These are phyloP conservation scores for Lathyrus sativus DNA, from an alignment of 306 rosid genomes.

Conservation along the genomic window DNA sequence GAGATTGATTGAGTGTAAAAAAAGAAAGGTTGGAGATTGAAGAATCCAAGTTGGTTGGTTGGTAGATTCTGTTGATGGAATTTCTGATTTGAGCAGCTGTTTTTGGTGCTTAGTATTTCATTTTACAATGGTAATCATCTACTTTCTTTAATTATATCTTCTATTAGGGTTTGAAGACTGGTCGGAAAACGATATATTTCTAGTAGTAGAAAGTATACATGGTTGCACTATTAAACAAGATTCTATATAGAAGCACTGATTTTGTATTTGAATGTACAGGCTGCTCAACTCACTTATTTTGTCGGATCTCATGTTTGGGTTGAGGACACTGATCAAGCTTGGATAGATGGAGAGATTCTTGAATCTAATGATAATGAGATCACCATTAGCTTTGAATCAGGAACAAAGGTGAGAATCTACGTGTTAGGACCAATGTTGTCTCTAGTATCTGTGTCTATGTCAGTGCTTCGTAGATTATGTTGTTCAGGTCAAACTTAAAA, in stretches of 20 bases:
- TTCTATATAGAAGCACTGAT: constrained; percentile 29
- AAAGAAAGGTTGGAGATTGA: constrained; percentile 32
- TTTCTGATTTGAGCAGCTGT: constrained; percentile 51
- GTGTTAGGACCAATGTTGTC: not conserved
- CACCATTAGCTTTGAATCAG: constrained; percentile 53
- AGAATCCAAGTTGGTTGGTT: constrained; percentile 34
- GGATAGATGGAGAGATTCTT: constrained; percentile 81
- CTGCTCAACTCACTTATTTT: constrained; percentile 49
- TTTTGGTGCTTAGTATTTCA: constrained; percentile 37
- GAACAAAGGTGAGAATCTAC: constrained; percentile 52
- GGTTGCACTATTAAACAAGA: not conserved
- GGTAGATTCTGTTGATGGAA: constrained; percentile 45
- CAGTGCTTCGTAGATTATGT: not conserved
- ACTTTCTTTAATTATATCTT: constrained; percentile 3
- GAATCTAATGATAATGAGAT: constrained; percentile 54
- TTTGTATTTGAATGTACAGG: constrained; percentile 55
- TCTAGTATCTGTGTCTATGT: not conserved
- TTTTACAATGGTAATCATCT: constrained; percentile 56
- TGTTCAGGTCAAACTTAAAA: not conserved
- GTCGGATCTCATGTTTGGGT: constrained; percentile 79
- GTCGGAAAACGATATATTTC: not conserved
- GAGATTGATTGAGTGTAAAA: not conserved
- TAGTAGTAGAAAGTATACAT: not conserved
- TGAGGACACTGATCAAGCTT: constrained; percentile 75
- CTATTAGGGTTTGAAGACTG: not conserved